phyloP scores from a whole-genome alignment of 306 rosid species.

The Quercus aquifolioides region DNA sequence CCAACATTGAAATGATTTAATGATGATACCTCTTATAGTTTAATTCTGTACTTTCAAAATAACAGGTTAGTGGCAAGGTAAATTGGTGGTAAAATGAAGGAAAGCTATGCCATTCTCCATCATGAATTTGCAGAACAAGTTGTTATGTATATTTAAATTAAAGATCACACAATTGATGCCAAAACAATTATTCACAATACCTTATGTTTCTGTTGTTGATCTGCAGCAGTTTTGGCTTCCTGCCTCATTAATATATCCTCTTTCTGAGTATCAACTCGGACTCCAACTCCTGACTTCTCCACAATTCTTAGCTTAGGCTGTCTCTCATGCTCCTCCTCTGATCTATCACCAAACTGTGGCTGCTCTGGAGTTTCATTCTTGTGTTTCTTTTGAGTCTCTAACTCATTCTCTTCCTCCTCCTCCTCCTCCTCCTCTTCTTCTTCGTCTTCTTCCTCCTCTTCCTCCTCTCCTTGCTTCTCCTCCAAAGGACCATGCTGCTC shows the following conservation, averaged over 20 bases:
- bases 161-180: not conserved
- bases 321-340: conserved; percentile 16
- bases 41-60: not conserved
- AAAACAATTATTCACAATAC: conserved; percentile 27
- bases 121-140: too few relatives aligned
- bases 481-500: conserved; percentile 45
- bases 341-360: conserved; percentile 33
- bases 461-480: conserved; percentile 45
- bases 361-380: conserved; percentile 42
- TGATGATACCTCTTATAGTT: not conserved
- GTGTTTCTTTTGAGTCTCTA: conserved; percentile 39
- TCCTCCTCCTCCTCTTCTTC: conserved; percentile 51
- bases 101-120: not conserved
- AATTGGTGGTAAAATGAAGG: not conserved
- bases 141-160: not conserved
- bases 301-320: conserved; percentile 19
- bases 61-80: not conserved
- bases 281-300: conserved; percentile 36
- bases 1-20: not conserved
- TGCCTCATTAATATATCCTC: conserved; percentile 26
- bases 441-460: conserved; percentile 37
- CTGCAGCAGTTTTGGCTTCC: conserved; percentile 30
- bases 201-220: conserved; percentile 42
- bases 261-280: conserved; percentile 25
- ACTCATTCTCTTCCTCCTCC: conserved; percentile 56